These are phyloP conservation scores for Posidonia australis DNA, from an alignment of 106 monocot species.

Conservation along the genomic window DNA sequence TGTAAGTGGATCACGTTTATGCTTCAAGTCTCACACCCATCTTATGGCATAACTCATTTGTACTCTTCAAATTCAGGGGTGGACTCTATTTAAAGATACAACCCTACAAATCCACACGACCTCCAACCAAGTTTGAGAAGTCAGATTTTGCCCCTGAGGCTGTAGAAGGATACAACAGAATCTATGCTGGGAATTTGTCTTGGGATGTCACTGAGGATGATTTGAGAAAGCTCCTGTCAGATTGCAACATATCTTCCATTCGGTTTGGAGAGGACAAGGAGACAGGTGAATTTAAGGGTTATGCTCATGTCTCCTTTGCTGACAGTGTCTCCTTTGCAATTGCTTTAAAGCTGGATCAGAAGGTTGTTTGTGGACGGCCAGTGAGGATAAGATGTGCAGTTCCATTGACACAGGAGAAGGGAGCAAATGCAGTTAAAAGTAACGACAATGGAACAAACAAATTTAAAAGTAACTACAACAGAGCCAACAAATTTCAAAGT, in stretches of 20 bases:
- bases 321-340: conserved; percentile 43
- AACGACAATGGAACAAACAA: not conserved
- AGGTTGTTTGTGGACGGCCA: conserved; percentile 55
- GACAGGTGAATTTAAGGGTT: conserved; percentile 87
- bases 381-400: conserved; percentile 73
- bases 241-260: conserved; percentile 58
- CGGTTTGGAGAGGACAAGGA: conserved; percentile 72
- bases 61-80: conserved; percentile 50
- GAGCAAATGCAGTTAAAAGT: not conserved
- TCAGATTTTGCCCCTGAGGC: conserved; percentile 60
- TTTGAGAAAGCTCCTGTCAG: conserved; percentile 48
- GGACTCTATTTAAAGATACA: conserved; percentile 90
- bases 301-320: conserved; percentile 79
- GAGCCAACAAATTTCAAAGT: not conserved
- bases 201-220: conserved; percentile 94
- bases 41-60: not conserved
- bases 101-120: conserved; percentile 45
- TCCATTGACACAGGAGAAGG: conserved; percentile 32
- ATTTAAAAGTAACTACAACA: not conserved
- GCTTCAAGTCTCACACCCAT: not conserved
- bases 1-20: conserved; percentile 36
- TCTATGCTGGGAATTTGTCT: conserved; percentile 73
- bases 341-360: conserved; percentile 81
- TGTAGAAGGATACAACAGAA: conserved; percentile 81
- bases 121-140: conserved; percentile 22